Evolutionary conservation across 164 flowering plant species (phyloP).

Genomic region (Aristolochia californica): DNA sequence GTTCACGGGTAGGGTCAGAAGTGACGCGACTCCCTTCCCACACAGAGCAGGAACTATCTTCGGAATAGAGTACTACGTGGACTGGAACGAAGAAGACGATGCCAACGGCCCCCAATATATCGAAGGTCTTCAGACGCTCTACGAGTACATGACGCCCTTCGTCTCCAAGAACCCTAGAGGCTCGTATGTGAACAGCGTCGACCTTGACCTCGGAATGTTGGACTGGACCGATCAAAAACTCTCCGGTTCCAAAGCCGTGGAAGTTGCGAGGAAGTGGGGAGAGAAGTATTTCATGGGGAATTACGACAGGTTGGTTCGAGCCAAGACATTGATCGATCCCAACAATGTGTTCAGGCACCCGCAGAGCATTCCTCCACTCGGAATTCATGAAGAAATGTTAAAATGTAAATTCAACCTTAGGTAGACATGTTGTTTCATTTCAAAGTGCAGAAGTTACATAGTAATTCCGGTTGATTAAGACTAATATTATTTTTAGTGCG

Average conservation of each 20-base stretch:
- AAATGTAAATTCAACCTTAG: too few species aligned
- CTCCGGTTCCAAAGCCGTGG: conserved; percentile 4
- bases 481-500: too few species aligned
- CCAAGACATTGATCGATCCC: conserved; percentile 15
- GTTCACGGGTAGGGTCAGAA: conserved; percentile 5
- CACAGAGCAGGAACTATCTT: conserved; percentile 18
- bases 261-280: conserved; percentile 14
- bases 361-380: conserved; percentile 15
- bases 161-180: conserved; percentile 14
- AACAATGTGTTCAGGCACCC: conserved; percentile 15
- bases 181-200: conserved; percentile 19
- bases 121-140: conserved; percentile 12
- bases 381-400: too few species aligned
- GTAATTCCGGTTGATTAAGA: too few species aligned
- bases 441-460: too few species aligned
- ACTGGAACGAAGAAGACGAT: conserved; percentile 11
- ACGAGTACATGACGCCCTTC: conserved; percentile 14
- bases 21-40: conserved; percentile 14
- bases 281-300: conserved; percentile 13
- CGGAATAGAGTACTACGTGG: conserved; percentile 16
- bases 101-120: not conserved
- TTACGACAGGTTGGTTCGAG: conserved; percentile 14
- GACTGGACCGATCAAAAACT: not conserved
- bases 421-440: too few species aligned
- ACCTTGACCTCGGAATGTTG: conserved; percentile 18